Base-by-base conservation (phyloP, 139 green algal genomes). In the Coelastrella sp. region DNA sequence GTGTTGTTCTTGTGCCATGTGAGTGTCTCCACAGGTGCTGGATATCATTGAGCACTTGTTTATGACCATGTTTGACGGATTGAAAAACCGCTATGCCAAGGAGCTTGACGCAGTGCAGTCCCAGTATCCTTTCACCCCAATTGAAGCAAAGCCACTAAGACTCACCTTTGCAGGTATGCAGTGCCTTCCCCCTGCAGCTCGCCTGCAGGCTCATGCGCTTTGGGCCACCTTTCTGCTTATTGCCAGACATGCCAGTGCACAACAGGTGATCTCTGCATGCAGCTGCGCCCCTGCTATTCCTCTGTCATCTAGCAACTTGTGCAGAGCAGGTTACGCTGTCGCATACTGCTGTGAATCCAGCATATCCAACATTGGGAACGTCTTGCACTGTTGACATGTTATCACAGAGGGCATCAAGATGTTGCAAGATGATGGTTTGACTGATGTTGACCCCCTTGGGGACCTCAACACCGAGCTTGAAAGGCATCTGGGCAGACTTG, bases 401-500 rank as follows among this genome's bases (percentile, higher is more conserved):
- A 7, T 37, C 60, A 25, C 81, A 27, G 96, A 99, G 90, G 97
- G 95, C 76, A 96, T 99, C 77, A 81, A 96, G 89, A 91, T 99
- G 92, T 93, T 99, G 83, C 92, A 96, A 84, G 89, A 89, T 66
- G 78, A 84, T 50, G 83, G 62, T 2, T 43, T 83, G 73, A 68
- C 84, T 30, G 88, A 93, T 60, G 84, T 96, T 7, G 96, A 98
- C 85, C 94, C 95, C 6, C 66, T 96, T 43, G 96, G 92, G 9
- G 97, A 99, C 91, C 89, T 99, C 1, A 96, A 91, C 92, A 99
- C 97, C 32, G 95, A 98, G 87, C 75, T 93, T 67, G 97, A 99
- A 90, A 89, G 94, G 15, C 75, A 86, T 15, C 92, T 99, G 76
- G 97, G 97, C 25, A 89, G 89, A 69, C 86, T 99, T 5, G 95